Conservation (phyloP, 2,329 filamentous ascomycete species). For the Cladophialophora chaetospira region DNA sequence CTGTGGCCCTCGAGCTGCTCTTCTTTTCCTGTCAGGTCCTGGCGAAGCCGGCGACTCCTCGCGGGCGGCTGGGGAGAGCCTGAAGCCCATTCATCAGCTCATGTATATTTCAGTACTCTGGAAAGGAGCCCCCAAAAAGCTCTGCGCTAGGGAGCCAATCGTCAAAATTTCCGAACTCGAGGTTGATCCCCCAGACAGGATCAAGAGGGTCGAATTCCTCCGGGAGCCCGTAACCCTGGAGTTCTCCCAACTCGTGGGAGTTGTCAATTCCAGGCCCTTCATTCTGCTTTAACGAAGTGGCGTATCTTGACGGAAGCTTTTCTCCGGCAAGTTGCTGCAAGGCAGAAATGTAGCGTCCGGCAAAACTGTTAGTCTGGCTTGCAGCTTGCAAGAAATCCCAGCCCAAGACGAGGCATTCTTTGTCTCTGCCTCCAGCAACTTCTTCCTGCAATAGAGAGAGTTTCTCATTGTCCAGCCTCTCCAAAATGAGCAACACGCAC, state of each 20-base stretch:
- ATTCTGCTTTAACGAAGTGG: background rate
- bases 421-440: background rate
- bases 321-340: background rate
- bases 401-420: background rate
- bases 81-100: too few relatives aligned
- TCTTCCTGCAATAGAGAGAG: background rate
- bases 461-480: background rate
- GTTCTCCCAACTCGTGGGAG: background rate
- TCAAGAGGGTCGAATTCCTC: background rate
- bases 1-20: too few relatives aligned
- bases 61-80: too few relatives aligned
- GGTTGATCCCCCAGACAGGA: background rate
- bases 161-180: background rate
- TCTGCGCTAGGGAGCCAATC: background rate
- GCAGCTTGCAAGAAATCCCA: background rate
- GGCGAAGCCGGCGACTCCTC: too few relatives aligned
- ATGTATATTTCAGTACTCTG: too few relatives aligned
- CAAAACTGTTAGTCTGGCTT: background rate
- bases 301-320: background rate
- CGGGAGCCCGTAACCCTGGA: constrained; percentile 10
- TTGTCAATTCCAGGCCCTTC: background rate
- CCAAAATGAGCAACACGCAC: background rate
- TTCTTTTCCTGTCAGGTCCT: too few relatives aligned
- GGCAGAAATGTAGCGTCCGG: background rate
- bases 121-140: background rate